Evolutionary conservation across 768 basidiomycete species (phyloP).

Genomic region (Termitomyces bulborhizus): DNA sequence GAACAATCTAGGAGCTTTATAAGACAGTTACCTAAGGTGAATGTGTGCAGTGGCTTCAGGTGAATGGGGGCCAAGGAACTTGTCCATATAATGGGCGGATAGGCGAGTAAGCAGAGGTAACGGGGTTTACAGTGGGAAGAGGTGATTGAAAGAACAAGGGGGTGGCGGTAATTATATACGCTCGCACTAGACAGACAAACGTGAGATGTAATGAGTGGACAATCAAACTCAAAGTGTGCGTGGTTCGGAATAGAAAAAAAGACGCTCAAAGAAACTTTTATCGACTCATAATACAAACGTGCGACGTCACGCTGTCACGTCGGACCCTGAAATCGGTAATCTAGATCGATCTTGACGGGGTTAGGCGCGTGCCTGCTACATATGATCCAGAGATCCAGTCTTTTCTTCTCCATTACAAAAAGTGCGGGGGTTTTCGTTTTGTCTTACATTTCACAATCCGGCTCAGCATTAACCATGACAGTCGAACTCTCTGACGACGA

Average conservation of each 20-base stretch:
- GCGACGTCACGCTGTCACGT: constrained; percentile 16
- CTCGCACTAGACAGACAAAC: constrained; percentile 21
- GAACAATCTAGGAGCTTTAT: constrained; percentile 15
- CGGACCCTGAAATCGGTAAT: not conserved
- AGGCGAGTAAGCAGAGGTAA: constrained; percentile 9
- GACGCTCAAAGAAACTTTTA: constrained; percentile 6
- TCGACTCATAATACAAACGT: constrained; percentile 18
- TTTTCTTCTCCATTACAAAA: not conserved
- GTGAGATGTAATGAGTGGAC: constrained; percentile 20
- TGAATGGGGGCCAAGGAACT: constrained; percentile 66
- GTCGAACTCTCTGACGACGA: constrained; percentile 10
- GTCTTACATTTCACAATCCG: not conserved
- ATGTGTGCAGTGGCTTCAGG: constrained; percentile 69
- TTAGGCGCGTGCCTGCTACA: not conserved
- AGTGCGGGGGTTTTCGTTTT: not conserved
- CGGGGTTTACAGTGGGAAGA: constrained; percentile 7
- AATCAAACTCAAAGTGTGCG: not conserved
- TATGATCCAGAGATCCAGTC: not conserved
- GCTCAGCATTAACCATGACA: constrained; percentile 6
- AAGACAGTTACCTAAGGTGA: constrained; percentile 49
- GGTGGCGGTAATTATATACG: constrained; percentile 2
- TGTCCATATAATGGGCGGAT: constrained; percentile 44
- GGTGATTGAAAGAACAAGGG: constrained; percentile 7
- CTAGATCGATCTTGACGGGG: constrained; percentile 1
- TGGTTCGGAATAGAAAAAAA: constrained; percentile 4